Evolutionary conservation across 1,284 basidiomycete species (phyloP).

Genomic region (Chiua sp.): DNA sequence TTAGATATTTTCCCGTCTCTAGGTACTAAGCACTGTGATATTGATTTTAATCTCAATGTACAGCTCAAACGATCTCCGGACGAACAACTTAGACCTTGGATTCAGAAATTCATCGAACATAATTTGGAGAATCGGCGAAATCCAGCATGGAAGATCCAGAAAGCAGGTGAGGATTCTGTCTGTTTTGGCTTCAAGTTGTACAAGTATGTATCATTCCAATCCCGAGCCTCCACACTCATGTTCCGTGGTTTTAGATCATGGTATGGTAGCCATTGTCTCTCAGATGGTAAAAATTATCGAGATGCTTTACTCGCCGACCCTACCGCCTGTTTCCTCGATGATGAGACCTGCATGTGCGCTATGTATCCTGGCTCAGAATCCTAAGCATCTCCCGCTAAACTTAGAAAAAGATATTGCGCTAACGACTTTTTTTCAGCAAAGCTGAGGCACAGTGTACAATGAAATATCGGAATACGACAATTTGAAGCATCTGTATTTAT

Average conservation of each 20-base stretch:
- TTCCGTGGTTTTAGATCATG: constrained; percentile 1
- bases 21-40: constrained; percentile 7
- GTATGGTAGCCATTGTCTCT: background rate
- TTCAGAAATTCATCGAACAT: background rate
- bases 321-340: no score
- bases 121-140: background rate
- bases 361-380: no score
- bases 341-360: no score
- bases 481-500: constrained; percentile 24
- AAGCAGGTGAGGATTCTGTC: constrained; percentile 12
- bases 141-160: constrained; percentile 7
- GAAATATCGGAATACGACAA: constrained; percentile 12
- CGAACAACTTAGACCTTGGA: background rate
- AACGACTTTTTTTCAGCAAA: constrained; percentile 9
- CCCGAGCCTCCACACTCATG: background rate
- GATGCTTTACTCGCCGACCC: constrained; percentile 8
- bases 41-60: background rate
- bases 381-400: no score
- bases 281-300: constrained; percentile 4
- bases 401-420: no score
- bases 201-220: background rate
- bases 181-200: constrained; percentile 7
- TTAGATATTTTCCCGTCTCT: constrained; percentile 26
- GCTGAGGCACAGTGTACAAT: constrained; percentile 5
- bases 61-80: constrained; percentile 3